Conservation (phyloP, 2,329 filamentous ascomycete species). For the Talaromyces funiculosus region DNA sequence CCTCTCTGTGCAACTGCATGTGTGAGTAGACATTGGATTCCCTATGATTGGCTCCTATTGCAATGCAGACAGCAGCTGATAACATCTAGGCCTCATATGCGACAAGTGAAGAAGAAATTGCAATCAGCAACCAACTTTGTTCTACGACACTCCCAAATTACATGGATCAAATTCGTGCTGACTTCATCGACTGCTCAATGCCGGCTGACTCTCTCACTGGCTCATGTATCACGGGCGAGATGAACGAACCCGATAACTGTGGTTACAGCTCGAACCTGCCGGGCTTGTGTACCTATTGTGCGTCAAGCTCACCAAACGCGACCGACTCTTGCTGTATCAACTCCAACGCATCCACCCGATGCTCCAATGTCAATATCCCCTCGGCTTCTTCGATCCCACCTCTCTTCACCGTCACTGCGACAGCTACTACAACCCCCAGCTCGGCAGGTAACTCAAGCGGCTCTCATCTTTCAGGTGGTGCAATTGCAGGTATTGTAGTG, state of each 20-base stretch:
- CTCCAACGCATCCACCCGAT: slow-evolving; percentile 67
- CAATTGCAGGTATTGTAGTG: slow-evolving; percentile 16
- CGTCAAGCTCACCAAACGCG: slow-evolving; percentile 74
- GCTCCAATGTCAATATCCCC: slow-evolving; percentile 71
- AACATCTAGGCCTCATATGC: slow-evolving; percentile 66
- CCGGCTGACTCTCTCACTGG: slow-evolving; percentile 72
- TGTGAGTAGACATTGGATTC: slow-evolving; percentile 46
- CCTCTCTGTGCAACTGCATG: slow-evolving; percentile 89
- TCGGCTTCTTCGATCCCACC: slow-evolving; percentile 56
- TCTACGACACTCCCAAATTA: slow-evolving; percentile 59
- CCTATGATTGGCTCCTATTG: neutral
- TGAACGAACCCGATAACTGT: slow-evolving; percentile 82
- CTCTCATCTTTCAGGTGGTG: slow-evolving; percentile 57
- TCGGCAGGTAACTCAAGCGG: slow-evolving; percentile 34
- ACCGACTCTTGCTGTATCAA: slow-evolving; percentile 94
- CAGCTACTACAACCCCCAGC: slow-evolving; percentile 55
- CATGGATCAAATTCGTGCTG: slow-evolving; percentile 73
- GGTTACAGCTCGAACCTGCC: slow-evolving; percentile 67
- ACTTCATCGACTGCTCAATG: slow-evolving; percentile 83
- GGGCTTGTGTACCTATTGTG: slow-evolving; percentile 84
- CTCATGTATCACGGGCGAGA: slow-evolving; percentile 66
- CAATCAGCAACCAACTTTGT: slow-evolving; percentile 69
- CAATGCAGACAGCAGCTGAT: slow-evolving; percentile 15
- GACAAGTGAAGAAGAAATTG: slow-evolving; percentile 79
- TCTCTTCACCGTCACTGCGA: slow-evolving; percentile 57